Evolutionary conservation across 2,329 filamentous ascomycete species (phyloP), one percentile per base, ranked within the genome.

Genomic region (Clathrospora elynae): DNA sequence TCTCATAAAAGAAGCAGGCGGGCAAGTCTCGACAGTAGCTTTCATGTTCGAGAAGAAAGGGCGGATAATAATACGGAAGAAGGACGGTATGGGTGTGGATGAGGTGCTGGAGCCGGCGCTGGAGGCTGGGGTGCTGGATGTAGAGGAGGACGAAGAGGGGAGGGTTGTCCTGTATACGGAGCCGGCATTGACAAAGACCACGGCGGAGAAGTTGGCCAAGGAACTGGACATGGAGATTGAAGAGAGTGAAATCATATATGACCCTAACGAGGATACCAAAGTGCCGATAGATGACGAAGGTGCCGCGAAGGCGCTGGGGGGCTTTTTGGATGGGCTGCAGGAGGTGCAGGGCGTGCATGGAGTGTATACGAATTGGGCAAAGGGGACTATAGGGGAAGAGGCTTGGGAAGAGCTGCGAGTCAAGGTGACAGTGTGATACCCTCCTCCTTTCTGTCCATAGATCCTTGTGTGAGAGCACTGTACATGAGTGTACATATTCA

Each of bases 21-120:
- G 86, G 4, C 81, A 77, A 2, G 74, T 83, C 2, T 86, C 88
- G 5, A 83, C 90, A 0, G 90, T 88, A 9, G 83, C 82, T 6
- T 97, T 92, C 71, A 79, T 95, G 60, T 99, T 99, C 67, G 80
- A 88, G 42, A 87, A 87, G 62, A 86, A 85, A 46, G 93, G 93
- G 2, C 79, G 85, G 37, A 79, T 90, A 18, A 76, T 85, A 3
- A 85, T 96, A 61, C 82, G 84, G 62, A 75, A 78, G 49, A 79
- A 78, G 52, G 77, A 80, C 1, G 74, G 68, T 1, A 52, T 79
- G 9, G 76, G 74, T n/a, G 78, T 82, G 5, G 82, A 93, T 35
- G 85, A 90, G 25, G 81, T 89, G 16, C 73, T 96, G 28, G 85
- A 96, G 55, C 81, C 85, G 39, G 90, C 88, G 5, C 83, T 97